Evolutionary conservation across 2,329 filamentous ascomycete species (phyloP), one percentile per base, ranked within the genome.

Genomic region (Emericellopsis cladophorae): DNA sequence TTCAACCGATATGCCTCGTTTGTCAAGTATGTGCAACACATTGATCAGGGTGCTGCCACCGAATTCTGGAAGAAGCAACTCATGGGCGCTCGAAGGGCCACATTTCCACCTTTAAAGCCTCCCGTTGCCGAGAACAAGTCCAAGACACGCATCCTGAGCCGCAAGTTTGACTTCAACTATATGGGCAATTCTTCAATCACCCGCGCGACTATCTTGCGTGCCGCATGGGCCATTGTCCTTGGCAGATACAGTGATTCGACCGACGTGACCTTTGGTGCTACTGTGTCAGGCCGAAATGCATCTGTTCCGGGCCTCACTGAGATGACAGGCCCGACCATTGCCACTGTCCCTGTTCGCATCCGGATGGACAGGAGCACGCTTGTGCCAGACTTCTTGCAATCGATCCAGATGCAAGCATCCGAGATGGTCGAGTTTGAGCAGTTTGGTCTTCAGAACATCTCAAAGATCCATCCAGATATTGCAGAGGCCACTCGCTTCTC

Each of bases 201-300:
- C 7, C 44, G 39, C 2, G 46, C 51, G 7, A 47, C 49, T 2
- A 23, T 54, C 10, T 29, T 57, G 5, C 48, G 50, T 5, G 51
- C 54, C 0, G 55, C 55, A 4, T 58, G 55, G 55, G 55, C 52
- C 1, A n/a, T 58, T 21, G 36, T 50, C 7, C 41, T 49, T 4
- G 39, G 45, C 4, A 41, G 43, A 2, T 46, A 52, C 16, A 48
- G 47, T 11, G 47, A 44, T 3, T 40, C 42, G 7, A 38, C 44
- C 9, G 48, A 51, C 12, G 40, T 56, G 1, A 36, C 50, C 3
- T 59, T 54, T 39, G 55, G 54, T 1, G 26, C 41, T 2, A 48
- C 47, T 0, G 31, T 54, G 5, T 54, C 49, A 4, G 55, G 54
- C 2, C 47, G 54, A 2, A 45, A 53, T 10, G 40, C 40, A 18